Evolutionary conservation across 257 asterid species (phyloP), one percentile per base, ranked within the genome.

Genomic region (Knoxia roxburghii): DNA sequence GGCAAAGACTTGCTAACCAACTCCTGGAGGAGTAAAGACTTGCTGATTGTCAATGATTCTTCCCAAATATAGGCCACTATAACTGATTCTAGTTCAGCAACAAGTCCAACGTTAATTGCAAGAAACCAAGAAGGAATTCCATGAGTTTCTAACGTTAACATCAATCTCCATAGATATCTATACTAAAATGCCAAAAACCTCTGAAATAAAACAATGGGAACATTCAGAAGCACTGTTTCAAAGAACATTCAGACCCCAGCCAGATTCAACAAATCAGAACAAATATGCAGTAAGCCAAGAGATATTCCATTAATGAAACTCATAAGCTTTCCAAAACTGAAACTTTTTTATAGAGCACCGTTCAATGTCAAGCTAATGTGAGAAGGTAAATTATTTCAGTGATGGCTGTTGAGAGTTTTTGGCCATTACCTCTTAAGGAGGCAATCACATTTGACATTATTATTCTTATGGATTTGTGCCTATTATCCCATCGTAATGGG

Each of bases 341-440:
- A 23, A 18, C 4, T 3, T 4, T 20, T 68, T 61, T 52, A 46
- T 18, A 49, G 48, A 13, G 63, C 41, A 33, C 1, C 15, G 39
- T 48, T 62, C 57, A 65, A 6, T 37, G 14, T 27, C 52, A 13
- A 45, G 43, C 29, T 6, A 50, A 56, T 26, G 56, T 67, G 32
- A 26, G 71, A 51, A 65, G 61, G 56, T 70, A 71, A 62, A 73
- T 87, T 81, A 78, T 81, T 83, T 78, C 71, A 73, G 69, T 76
- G 76, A 72, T 65, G 41, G 41, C 41, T 37, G 4, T 67, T 53
- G 71, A 63, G 40, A 20, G 56, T 55, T 45, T 65, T 64, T 55
- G 61, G 39, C 54, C 55, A 68, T 75, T 76, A 32, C 52, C 75
- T 37, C 6, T 3, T 37, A 37, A 61, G 41, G n/a, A 76, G 74